Conservation (phyloP, 306 rosid genomes). For the Luffa aegyptiaca region DNA sequence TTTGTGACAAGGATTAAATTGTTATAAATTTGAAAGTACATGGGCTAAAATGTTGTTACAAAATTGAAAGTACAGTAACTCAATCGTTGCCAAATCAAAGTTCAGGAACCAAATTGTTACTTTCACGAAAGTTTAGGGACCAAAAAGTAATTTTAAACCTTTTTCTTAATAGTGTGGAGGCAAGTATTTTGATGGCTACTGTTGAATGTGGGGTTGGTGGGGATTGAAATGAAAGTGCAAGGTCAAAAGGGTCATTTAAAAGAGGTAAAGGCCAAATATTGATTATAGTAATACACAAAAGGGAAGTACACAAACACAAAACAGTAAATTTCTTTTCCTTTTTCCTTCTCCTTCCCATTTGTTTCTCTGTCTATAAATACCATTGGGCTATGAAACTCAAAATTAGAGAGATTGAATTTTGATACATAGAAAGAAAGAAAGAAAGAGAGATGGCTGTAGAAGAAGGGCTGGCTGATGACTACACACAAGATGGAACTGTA, state of each 20-base stretch:
- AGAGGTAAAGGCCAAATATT: not conserved
- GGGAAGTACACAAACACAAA: not conserved
- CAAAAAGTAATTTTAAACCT: too few species aligned
- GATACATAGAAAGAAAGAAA: not conserved
- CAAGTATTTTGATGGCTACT: too few species aligned
- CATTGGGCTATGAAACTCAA: not conserved
- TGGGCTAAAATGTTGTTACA: too few species aligned
- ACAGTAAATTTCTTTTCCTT: not conserved
- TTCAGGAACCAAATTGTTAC: too few species aligned
- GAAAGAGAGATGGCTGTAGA: constrained; percentile 25
- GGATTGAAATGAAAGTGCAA: not conserved
- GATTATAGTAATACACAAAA: not conserved
- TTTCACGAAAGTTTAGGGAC: too few species aligned
- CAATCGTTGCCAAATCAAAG: too few species aligned
- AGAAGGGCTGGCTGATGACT: constrained; percentile 27
- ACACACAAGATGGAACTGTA: constrained; percentile 79
- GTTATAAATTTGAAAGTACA: too few species aligned
- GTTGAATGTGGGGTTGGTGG: not conserved
- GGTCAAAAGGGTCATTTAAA: not conserved
- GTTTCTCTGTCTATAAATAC: not conserved
- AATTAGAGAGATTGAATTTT: not conserved
- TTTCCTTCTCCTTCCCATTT: not conserved
- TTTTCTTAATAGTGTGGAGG: too few species aligned
- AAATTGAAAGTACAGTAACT: too few species aligned
- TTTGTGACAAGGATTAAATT: too few species aligned